Conservation (phyloP, 768 basidiomycete species). For the Baorangia bicolor region DNA sequence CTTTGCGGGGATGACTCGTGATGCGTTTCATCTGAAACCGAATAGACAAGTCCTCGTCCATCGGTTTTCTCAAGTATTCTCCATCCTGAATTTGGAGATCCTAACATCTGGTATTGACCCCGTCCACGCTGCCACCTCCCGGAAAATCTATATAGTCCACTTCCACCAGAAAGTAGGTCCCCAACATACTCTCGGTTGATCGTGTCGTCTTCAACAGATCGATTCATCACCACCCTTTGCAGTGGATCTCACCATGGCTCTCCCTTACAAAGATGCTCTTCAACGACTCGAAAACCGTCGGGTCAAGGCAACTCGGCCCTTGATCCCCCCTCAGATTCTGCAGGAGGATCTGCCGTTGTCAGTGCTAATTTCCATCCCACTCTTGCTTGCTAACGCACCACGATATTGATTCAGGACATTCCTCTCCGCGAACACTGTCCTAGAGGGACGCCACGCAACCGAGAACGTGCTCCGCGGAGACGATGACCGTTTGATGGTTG, state of each 20-base stretch:
- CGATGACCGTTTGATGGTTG: conserved; percentile 91
- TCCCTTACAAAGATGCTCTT: conserved; percentile 78
- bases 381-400: neutral
- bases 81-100: neutral
- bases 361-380: conserved; percentile 16
- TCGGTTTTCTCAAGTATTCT: neutral
- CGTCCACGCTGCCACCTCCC: neutral
- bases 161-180: conserved; percentile 20
- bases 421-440: conserved; percentile 80
- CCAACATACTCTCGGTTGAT: neutral
- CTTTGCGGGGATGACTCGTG: neutral
- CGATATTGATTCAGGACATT: conserved; percentile 53
- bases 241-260: conserved; percentile 57
- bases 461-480: conserved; percentile 81
- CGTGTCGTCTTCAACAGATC: conserved; percentile 21
- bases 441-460: conserved; percentile 76
- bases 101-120: conserved; percentile 9
- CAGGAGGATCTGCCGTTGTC: conserved; percentile 92
- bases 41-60: neutral
- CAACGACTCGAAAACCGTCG: conserved; percentile 82
- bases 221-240: conserved; percentile 1
- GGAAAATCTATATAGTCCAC: conserved; percentile 14
- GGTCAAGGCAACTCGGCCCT: conserved; percentile 81
- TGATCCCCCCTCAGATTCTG: conserved; percentile 93
- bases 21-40: neutral